Percentiles rank a stretch among this genome's conserved stretches.
These are phyloP conservation scores for Anthoceros angustus DNA, from an alignment of 225 moss, liverwort and hornwort species.

Conservation along the genomic window DNA sequence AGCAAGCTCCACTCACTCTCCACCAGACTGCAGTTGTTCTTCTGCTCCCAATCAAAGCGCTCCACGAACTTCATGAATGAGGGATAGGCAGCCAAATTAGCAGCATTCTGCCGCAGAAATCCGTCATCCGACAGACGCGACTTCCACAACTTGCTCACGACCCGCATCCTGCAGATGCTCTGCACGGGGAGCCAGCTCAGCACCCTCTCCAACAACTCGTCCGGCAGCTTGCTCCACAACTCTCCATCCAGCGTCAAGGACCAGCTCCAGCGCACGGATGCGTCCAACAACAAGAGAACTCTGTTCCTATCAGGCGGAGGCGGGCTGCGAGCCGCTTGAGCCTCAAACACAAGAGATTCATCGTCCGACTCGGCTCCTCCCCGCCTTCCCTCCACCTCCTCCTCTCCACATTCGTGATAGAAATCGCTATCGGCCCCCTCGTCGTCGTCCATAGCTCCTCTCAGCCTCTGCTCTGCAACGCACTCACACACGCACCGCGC, in stretches of 20 bases:
- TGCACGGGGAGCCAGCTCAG: background rate
- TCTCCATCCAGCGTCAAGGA: background rate
- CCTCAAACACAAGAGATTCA: background rate
- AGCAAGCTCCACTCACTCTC: background rate
- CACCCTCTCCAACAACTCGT: background rate
- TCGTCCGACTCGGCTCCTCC: background rate
- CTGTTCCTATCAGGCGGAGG: background rate
- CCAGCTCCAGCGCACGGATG: background rate
- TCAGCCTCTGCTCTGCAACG: background rate
- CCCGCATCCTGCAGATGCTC: constrained; percentile 4
- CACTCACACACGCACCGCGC: background rate
- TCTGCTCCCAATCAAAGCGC: background rate
- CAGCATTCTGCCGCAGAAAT: background rate
- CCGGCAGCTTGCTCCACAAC: background rate
- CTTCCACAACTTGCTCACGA: background rate
- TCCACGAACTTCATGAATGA: background rate
- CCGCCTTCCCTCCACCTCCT: background rate
- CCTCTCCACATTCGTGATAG: background rate
- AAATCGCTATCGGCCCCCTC: background rate
- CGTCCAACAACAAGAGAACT: background rate
- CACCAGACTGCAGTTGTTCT: background rate
- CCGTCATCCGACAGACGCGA: background rate
- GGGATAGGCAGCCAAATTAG: background rate
- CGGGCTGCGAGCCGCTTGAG: background rate
- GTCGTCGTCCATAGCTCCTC: background rate